Base-by-base conservation (phyloP, 2,329 filamentous ascomycete genomes). In the Xylariaceae sp. region DNA sequence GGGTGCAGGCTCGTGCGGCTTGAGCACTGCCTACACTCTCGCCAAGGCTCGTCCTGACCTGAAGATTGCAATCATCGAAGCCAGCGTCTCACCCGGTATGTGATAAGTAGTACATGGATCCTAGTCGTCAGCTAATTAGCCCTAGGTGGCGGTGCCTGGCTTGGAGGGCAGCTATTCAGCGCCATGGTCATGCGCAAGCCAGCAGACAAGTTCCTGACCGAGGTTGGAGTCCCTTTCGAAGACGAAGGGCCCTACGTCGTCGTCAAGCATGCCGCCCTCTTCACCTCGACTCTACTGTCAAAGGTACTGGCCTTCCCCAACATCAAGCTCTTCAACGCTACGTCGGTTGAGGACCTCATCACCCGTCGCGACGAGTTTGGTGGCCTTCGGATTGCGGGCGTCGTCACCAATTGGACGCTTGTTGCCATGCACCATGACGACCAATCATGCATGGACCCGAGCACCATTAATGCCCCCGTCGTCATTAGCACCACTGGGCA, bases 171-270 rank as follows among this genome's bases (percentile, higher is more conserved):
- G 80, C 89, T 96, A 56, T 96, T 97, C 85, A 91, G 87, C 60
- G 92, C 92, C 71, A 96, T 96, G 92, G 84, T 96, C 45, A 92
- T 97, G 88, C 89, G 92, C 69, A 96, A 95, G 81, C 92, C 93
- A 11, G 92, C 92, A 50, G 90, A 96, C 71, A 84, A 84, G 53
- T 96, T 96, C 80, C 80, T 96, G 56, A 80, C 83, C 37, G 91
- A 96, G 69, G 76, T 96, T 14, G 91, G 90, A 56, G 87, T 96
- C 6, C 87, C 90, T 0, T 96, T 88, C 71, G 93, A 96, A 69
- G 91, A 96, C 62, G 92, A 96, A 70, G 90, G 90, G 49, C 84
- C 90, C 77, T 95, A 89, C 66, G 92, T 97, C 12, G 91, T 96
- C 1, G 92, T 96, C 74, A 96, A 95, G 85, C 92, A 96, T 76